Conservation (phyloP, 495 filamentous ascomycete species). For the Penicillium pancosmium region DNA sequence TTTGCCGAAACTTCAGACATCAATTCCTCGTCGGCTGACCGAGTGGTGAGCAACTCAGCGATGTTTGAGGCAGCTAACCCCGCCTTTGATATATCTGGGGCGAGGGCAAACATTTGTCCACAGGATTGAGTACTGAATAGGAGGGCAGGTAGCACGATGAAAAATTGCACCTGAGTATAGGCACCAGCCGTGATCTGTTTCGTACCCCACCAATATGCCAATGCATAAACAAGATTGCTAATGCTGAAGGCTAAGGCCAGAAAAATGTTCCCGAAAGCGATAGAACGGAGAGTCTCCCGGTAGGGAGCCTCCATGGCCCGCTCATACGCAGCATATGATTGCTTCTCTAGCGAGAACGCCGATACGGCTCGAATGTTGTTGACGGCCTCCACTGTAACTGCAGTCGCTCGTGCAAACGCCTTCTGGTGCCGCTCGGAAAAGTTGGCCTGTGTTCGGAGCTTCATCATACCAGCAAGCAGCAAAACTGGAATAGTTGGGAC, state of each 20-base stretch:
- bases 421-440: constrained; percentile 62
- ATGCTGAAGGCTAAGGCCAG: constrained; percentile 45
- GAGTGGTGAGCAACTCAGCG: constrained; percentile 35
- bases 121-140: constrained; percentile 63
- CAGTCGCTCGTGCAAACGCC: constrained; percentile 51
- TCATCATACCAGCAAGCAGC: constrained; percentile 52
- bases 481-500: constrained; percentile 44
- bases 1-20: constrained; percentile 17
- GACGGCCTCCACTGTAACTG: constrained; percentile 54
- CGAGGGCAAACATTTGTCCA: constrained; percentile 67
- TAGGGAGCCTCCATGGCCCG: constrained; percentile 40
- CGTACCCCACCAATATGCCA: constrained; percentile 71
- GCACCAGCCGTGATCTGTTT: constrained; percentile 56
- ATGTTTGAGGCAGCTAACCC: constrained; percentile 38
- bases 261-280: constrained; percentile 41
- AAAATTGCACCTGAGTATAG: constrained; percentile 64
- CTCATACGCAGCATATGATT: constrained; percentile 40
- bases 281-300: constrained; percentile 50
- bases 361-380: constrained; percentile 55
- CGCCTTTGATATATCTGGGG: constrained; percentile 63
- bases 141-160: constrained; percentile 63
- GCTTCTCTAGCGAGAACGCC: constrained; percentile 49
- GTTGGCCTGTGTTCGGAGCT: constrained; percentile 51
- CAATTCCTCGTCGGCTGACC: constrained; percentile 34
- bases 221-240: constrained; percentile 59